Base-by-base conservation (phyloP, 2,329 filamentous ascomycete genomes). In the Cladosporium austrohemisphaericum region DNA sequence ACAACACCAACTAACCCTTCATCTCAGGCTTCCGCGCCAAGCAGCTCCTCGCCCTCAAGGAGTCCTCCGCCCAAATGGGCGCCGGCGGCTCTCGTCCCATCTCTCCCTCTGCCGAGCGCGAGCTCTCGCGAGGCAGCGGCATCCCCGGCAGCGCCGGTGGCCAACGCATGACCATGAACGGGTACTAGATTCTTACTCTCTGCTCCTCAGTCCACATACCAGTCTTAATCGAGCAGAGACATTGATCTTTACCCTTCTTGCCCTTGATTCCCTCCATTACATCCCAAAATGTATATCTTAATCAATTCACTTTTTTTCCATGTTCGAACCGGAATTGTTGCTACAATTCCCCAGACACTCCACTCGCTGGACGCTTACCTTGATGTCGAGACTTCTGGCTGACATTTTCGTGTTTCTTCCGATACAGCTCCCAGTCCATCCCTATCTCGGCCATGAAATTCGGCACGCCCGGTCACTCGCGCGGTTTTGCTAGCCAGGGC, bases 81-180 rank as follows among this genome's bases (percentile, higher is more conserved):
- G 82, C 85, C 58, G 93, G 88, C 76, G 81, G 92, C 70, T 61
- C 55, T 52, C 58, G 65, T 52, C 93, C 93, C 66, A 98, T 98
- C 77, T 95, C 88, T 69, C 93, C 93, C 53, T 81, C 90, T 54
- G 92, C 93, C 50, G 93, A 98, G 60, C 84, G 93, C 59, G 93
- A 98, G 75, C 76, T 98, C 65, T 51, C 49, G 33, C 49, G 49
- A 44, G 49, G 49, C 40, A 51, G 49, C 41, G 49, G 49, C 20
- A 33, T 51, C 35, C 40, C 40, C 22, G 49, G 46, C 38, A 97
- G 92, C 86, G 44, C 44, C 44, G 44, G 84, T 92, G 71, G 91
- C 62, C 91, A 97, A 78, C 84, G 93, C 70, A 88, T 93, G 84
- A 94, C 90, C 60, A 95, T 97, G 90, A 98, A 97, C 75, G 93